Conservation (phyloP, 1,139 yeast species). For the Suhomyces chickasaworum region DNA sequence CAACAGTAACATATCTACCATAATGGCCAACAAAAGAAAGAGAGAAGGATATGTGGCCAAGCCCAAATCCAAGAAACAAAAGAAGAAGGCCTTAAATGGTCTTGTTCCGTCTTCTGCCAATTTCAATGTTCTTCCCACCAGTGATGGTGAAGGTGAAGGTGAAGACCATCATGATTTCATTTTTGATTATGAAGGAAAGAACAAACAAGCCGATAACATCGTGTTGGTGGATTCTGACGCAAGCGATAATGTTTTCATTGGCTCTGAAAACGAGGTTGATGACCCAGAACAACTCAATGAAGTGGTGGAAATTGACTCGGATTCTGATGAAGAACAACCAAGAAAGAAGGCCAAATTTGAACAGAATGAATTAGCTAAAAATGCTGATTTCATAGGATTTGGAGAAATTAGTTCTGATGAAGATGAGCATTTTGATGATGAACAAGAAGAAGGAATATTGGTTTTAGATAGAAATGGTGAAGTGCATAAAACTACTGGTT, state of each 20-base stretch:
- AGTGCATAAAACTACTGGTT: constrained; percentile 27
- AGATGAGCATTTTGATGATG: constrained; percentile 32
- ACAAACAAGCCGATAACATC: constrained; percentile 21
- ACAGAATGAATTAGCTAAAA: constrained; percentile 43
- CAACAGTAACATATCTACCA: background rate
- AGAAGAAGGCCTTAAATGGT: constrained; percentile 18
- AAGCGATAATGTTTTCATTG: constrained; percentile 36
- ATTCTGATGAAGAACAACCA: constrained; percentile 20
- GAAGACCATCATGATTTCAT: constrained; percentile 25
- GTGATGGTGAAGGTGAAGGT: constrained; percentile 18
- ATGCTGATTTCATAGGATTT: constrained; percentile 63
- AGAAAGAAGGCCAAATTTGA: constrained; percentile 16
- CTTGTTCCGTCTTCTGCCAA: constrained; percentile 20
- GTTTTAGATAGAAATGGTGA: constrained; percentile 25
- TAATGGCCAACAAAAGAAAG: constrained; percentile 22
- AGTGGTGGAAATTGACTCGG: constrained; percentile 18
- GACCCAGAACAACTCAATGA: no score
- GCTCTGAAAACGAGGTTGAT: constrained; percentile 42
- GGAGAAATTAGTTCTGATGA: constrained; percentile 53
- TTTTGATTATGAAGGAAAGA: constrained; percentile 23
- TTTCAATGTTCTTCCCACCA: constrained; percentile 26
- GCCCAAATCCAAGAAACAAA: constrained; percentile 24
- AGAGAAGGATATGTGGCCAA: constrained; percentile 22
- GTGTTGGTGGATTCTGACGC: constrained; percentile 31
- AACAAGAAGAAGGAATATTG: constrained; percentile 25